phyloP scores from a whole-genome alignment of 225 moss, liverwort and hornwort genomes.

The Straminergon stramineum region DNA sequence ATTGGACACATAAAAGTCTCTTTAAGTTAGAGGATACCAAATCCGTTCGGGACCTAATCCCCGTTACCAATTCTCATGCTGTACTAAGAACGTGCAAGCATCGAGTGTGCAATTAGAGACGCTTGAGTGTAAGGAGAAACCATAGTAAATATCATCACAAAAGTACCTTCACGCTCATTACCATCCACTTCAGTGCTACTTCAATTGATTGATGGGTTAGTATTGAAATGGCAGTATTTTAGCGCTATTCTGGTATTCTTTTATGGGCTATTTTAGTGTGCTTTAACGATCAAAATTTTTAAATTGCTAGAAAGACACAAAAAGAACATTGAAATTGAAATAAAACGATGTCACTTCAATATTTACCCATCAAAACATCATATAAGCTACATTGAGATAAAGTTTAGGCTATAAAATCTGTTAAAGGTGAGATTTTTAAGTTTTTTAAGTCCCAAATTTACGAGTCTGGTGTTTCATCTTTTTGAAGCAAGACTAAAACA shows the following conservation, averaged over 20 bases:
- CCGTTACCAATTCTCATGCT: neutral
- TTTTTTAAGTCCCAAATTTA: neutral
- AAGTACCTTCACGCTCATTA: neutral
- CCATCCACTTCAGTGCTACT: neutral
- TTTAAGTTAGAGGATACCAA: neutral
- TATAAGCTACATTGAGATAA: neutral
- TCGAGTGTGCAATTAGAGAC: neutral
- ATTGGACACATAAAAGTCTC: neutral
- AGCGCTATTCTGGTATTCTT: neutral
- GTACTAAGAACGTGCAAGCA: neutral
- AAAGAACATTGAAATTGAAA: neutral
- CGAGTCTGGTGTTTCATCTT: neutral
- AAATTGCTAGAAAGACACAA: neutral
- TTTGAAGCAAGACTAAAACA: neutral
- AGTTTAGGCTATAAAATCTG: no score
- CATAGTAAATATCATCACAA: neutral
- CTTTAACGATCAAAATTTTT: neutral
- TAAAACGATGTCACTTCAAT: neutral
- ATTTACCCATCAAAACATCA: neutral
- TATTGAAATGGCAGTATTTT: neutral
- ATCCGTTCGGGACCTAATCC: neutral
- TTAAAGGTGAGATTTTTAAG: neutral
- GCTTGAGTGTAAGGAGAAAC: neutral
- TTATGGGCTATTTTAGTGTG: no score
- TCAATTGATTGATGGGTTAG: neutral